These are phyloP conservation scores for Camelina laxa DNA, from an alignment of 345 rosid genomes.

Conservation along the genomic window DNA sequence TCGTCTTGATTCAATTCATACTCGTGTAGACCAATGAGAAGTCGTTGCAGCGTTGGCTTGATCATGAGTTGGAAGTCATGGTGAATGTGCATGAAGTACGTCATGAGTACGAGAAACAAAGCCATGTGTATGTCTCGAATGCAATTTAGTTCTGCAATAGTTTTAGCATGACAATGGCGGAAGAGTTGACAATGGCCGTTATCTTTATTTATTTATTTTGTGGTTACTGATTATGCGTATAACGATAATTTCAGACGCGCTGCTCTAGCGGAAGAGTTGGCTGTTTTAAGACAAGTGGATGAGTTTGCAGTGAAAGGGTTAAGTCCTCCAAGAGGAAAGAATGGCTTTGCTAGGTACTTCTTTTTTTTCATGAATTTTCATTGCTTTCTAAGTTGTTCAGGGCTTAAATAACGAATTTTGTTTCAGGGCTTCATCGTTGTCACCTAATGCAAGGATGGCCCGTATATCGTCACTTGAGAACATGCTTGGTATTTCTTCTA, in stretches of 20 bases:
- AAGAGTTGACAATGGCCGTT: not conserved
- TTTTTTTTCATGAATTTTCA: constrained; percentile 1
- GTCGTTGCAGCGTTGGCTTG: constrained; percentile 90
- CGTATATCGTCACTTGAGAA: constrained; percentile 89
- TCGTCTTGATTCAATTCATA: constrained; percentile 19
- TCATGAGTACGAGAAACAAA: constrained; percentile 93
- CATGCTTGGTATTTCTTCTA: constrained; percentile 92
- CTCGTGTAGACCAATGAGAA: constrained; percentile 80
- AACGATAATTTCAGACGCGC: constrained; percentile 68
- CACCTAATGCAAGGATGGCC: constrained; percentile 91
- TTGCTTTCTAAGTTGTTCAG: not conserved
- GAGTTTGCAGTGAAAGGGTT: constrained; percentile 88
- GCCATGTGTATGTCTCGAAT: constrained; percentile 80
- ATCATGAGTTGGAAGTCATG: constrained; percentile 97
- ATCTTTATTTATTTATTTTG: not conserved
- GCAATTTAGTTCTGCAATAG: constrained; percentile 11
- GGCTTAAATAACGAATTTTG: not conserved
- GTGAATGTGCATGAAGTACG: constrained; percentile 99
- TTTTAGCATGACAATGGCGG: not conserved
- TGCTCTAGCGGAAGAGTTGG: constrained; percentile 91
- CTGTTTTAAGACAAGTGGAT: constrained; percentile 85
- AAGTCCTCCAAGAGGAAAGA: constrained; percentile 92
- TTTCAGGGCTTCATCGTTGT: constrained; percentile 91
- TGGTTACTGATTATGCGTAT: constrained; percentile 19
- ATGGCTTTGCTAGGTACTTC: constrained; percentile 86